Evolutionary conservation across 2,329 filamentous ascomycete species (phyloP).

Genomic region (Paecilomyces fulvus): DNA sequence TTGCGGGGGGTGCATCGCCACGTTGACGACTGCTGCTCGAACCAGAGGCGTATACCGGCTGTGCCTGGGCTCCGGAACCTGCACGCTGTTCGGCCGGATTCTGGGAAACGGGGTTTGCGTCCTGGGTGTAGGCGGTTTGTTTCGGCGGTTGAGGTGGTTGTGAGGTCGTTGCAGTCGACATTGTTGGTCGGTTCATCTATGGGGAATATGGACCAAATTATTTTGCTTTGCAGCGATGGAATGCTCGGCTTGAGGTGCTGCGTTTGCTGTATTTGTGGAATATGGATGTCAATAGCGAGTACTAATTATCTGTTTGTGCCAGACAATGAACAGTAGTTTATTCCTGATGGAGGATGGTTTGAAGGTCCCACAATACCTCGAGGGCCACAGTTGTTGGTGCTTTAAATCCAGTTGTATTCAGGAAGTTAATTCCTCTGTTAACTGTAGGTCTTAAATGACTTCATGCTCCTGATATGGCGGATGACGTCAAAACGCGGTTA

Average conservation of each 20-base stretch:
- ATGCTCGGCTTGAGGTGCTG: background rate
- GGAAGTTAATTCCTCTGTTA: background rate
- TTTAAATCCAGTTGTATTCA: background rate
- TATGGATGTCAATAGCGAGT: background rate
- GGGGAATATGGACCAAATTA: background rate
- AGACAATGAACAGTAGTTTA: background rate
- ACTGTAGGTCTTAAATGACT: background rate
- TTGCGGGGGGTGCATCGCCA: conserved; percentile 16
- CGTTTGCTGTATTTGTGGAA: background rate
- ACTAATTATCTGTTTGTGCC: background rate
- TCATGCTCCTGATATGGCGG: background rate
- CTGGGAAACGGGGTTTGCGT: conserved; percentile 25
- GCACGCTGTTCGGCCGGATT: conserved; percentile 11
- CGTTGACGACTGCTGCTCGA: conserved; percentile 8
- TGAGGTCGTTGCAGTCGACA: conserved; percentile 3
- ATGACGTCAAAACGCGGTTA: background rate
- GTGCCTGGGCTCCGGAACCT: background rate
- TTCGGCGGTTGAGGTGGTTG: conserved; percentile 26
- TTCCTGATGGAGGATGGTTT: background rate
- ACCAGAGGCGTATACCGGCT: background rate
- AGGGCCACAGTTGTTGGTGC: too few species aligned
- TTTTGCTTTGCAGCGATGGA: background rate
- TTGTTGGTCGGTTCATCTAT: background rate
- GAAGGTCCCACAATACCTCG: background rate
- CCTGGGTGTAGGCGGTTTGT: conserved; percentile 24